A percentile compares a stretch with the other conserved stretches of the same genome.
These are phyloP conservation scores for Neurospora tetraspora DNA, from an alignment of 495 filamentous ascomycete genomes.

Conservation along the genomic window DNA sequence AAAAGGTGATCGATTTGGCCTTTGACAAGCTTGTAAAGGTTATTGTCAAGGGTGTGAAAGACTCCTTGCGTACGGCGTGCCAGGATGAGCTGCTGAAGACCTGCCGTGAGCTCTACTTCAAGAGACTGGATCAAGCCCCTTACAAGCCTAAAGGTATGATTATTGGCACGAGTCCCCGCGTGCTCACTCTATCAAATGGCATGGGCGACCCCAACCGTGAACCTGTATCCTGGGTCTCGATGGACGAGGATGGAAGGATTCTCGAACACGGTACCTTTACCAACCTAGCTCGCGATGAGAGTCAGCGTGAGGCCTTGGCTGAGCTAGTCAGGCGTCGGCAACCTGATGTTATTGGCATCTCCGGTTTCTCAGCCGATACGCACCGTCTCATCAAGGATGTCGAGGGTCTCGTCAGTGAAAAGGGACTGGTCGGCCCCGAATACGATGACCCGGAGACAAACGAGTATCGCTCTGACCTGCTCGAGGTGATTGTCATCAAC, in stretches of 20 bases:
- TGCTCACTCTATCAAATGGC: constrained; percentile 78
- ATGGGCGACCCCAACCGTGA: constrained; percentile 62
- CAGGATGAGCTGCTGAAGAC: constrained; percentile 76
- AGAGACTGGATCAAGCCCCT: constrained; percentile 87
- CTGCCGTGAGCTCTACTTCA: constrained; percentile 75
- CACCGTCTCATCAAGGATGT: constrained; percentile 72
- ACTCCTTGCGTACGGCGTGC: constrained; percentile 80
- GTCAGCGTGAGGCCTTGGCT: constrained; percentile 53
- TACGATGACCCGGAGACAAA: constrained; percentile 53
- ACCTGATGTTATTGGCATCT: constrained; percentile 84
- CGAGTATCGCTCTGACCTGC: constrained; percentile 57
- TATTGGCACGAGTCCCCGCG: constrained; percentile 76
- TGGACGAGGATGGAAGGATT: constrained; percentile 85
- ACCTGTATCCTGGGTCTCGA: constrained; percentile 80
- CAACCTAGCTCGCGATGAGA: constrained; percentile 65
- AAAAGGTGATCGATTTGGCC: constrained; percentile 73
- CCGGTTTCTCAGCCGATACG: constrained; percentile 84
- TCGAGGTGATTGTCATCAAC: constrained; percentile 87
- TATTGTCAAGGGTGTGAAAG: constrained; percentile 84
- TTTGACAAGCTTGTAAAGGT: constrained; percentile 71
- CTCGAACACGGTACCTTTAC: constrained; percentile 78
- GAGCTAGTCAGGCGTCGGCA: constrained; percentile 63
- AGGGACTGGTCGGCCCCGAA: constrained; percentile 61
- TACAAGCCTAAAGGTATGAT: constrained; percentile 93
- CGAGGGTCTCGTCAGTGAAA: constrained; percentile 61